Evolutionary conservation across 306 rosid species (phyloP), one percentile per base, ranked within the genome.

Genomic region (Vicia faba): DNA sequence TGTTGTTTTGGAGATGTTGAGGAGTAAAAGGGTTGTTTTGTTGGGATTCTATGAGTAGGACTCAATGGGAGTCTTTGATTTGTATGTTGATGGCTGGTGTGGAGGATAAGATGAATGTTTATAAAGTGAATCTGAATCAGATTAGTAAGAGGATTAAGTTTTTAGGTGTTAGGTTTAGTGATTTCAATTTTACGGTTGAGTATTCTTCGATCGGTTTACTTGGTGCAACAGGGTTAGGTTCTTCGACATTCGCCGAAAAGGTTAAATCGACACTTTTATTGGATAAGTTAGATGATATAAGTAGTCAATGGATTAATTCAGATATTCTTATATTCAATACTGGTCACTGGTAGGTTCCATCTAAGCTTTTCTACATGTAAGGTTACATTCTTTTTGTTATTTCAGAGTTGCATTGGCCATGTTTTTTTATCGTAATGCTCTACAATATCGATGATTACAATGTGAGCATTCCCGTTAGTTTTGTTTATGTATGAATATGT

Each of bases 341-440:
- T 15, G 97, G 97, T 7, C 97, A 91, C 40, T 91, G 97, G 97
- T 91, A 96, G 97, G 96, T 88, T 44, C 97, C 96, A 10, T 85
- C 90, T 53, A 91, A 91, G 78, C 84, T 91, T 72, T 91, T 84
- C 26, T 60, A 83, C 18, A n/a, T 28, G 96, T 91, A 84, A 88
- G 97, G 44, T 70, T 71, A 66, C 68, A 63, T 83, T 72, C 53
- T 51, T 67, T 66, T 55, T 59, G 12, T 3, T 25, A n/a, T n/a
- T n/a, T n/a, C n/a, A n/a, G n/a, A n/a, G n/a, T n/a, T n/a, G n/a
- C n/a, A n/a, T n/a, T n/a, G n/a, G n/a, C n/a, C n/a, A n/a, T n/a
- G n/a, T n/a, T 50, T 1, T 2, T 50, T 4, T 2, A 50, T 5
- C 18, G 26, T 10, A 50, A 50, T 3, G 1, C 29, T 51, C 4